Conservation (phyloP, 306 rosid species). For the Medicago ruthenica region DNA sequence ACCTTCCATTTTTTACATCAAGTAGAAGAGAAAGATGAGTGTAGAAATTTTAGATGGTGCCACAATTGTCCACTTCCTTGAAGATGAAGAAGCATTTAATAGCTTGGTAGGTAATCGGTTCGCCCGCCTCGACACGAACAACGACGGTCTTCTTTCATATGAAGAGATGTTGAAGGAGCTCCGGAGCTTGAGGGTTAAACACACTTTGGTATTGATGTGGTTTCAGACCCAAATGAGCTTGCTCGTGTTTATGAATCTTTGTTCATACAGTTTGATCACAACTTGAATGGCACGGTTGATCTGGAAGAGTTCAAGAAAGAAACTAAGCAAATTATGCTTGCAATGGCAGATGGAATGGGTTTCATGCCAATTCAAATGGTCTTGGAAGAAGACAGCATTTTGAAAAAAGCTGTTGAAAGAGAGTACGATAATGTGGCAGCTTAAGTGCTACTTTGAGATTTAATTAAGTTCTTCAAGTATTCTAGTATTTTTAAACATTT, state of each 20-base stretch:
- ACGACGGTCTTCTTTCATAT: constrained; percentile 67
- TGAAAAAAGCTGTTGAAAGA: constrained; percentile 71
- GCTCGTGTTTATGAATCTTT: constrained; percentile 61
- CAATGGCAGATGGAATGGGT: constrained; percentile 78
- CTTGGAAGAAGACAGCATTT: constrained; percentile 63
- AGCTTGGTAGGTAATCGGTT: constrained; percentile 46
- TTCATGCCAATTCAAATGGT: constrained; percentile 75
- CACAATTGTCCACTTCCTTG: constrained; percentile 68
- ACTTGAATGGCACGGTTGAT: constrained; percentile 65
- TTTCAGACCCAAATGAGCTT: constrained; percentile 64
- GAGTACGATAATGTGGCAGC: constrained; percentile 41
- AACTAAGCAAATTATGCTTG: constrained; percentile 75
- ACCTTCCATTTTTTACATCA: constrained; percentile 4
- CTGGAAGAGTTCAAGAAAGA: constrained; percentile 71
- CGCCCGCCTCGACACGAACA: constrained; percentile 59
- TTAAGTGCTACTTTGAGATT: not conserved
- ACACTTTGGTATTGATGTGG: constrained; percentile 70
- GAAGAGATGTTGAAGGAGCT: constrained; percentile 82
- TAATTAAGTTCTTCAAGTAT: no score
- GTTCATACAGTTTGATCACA: constrained; percentile 68
- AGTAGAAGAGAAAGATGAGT: constrained; percentile 59
- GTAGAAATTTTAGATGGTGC: constrained; percentile 73
- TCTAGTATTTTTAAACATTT: no score
- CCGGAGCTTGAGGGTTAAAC: constrained; percentile 63
- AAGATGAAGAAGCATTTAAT: constrained; percentile 74